Conservation (phyloP, 768 basidiomycete genomes). For the Mycena floridula region DNA sequence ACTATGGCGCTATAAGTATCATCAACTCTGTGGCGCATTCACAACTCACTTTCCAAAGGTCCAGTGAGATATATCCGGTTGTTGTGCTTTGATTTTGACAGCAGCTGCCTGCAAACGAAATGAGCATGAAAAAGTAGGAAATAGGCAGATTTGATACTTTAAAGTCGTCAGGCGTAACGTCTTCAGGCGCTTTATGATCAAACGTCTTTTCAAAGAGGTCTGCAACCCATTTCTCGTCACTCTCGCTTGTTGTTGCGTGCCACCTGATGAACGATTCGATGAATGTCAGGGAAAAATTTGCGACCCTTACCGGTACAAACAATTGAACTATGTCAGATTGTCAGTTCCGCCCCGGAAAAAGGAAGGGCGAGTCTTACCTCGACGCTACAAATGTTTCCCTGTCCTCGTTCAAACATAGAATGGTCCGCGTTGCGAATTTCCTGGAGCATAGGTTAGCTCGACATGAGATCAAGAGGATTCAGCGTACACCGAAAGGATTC, state of each 20-base stretch:
- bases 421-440: conserved; percentile 64
- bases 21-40: neutral
- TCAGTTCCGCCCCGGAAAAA: too few relatives aligned
- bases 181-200: conserved; percentile 42
- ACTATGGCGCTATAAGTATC: conserved; percentile 26
- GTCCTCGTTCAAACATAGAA: conserved; percentile 67
- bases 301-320: conserved; percentile 79
- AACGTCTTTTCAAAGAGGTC: conserved; percentile 47
- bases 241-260: conserved; percentile 74
- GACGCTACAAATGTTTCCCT: conserved; percentile 77
- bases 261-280: conserved; percentile 82
- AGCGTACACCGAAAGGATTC: conserved; percentile 60
- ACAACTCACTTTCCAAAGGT: conserved; percentile 52
- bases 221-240: conserved; percentile 68
- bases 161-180: conserved; percentile 46
- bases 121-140: too few relatives aligned
- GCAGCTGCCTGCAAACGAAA: too few relatives aligned
- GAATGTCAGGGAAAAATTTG: too few relatives aligned
- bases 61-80: conserved; percentile 54
- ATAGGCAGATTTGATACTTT: too few relatives aligned
- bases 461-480: neutral
- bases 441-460: conserved; percentile 22
- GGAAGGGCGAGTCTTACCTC: too few relatives aligned
- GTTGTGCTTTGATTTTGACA: conserved; percentile 26
- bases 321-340: conserved; percentile 80